Base-by-base conservation (phyloP, 139 green algal genomes). In the Chlamydomonas incerta region DNA sequence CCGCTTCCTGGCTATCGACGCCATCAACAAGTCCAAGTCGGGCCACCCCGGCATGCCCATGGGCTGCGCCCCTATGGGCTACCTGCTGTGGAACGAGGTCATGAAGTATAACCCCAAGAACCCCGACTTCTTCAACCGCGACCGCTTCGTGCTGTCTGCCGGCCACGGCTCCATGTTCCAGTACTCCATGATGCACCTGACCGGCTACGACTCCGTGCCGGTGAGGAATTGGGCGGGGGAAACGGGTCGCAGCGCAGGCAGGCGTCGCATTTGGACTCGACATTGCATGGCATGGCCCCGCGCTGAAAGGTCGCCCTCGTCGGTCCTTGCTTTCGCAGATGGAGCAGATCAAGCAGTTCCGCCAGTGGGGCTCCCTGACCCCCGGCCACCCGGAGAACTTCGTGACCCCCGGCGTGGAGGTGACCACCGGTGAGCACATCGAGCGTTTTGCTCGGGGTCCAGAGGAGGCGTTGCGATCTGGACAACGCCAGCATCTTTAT, bases 341-440 rank as follows among this genome's bases (percentile, higher is more conserved):
- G 83, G 97, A 99, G 15, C 96, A 99, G 90, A 89, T 99, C 72
- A 98, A 99, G 95, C 84, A 93, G 33, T 99, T 99, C 97, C 92
- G 98, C 67, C 98, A 99, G 94, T 98, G 95, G 96, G 94, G 92
- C 82, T 96, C 89, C 85, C 92, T 93, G 91, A 98, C 96, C 72
- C 97, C 98, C 67, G 98, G 97, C 82, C 98, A 99, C 92, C 98
- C 98, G 50, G 98, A 99, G 93, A 99, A 99, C 94, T 99, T 99
- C 90, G 84, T 97, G 65, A 99, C 98, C 46, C 20, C 93, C 17
- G 98, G 98, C 69, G 91, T 99, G 57, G 98, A 99, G 92, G 97
- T 99, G 62, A 99, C 98, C 68, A 99, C 98, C 72, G 96, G 94
- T 95, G 75, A 85, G 91, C 52, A 41, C 18, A 18, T 46, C 24